Evolutionary conservation across 2,329 filamentous ascomycete species (phyloP).

Genomic region (Talaromyces piceae): DNA sequence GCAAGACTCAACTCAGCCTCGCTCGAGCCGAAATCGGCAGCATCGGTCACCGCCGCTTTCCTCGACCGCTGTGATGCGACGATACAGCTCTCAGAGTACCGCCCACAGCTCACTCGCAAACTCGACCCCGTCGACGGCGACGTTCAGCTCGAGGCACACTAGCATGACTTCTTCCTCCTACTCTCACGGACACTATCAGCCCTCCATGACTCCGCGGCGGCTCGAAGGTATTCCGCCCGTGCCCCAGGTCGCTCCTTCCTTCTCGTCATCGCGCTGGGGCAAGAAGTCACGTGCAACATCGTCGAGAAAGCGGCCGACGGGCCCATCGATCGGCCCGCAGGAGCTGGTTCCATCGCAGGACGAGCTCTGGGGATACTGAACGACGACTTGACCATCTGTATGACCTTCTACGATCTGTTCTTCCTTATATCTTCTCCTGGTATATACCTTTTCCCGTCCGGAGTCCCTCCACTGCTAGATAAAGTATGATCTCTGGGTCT

Average conservation of each 20-base stretch:
- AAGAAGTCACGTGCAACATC: conserved; percentile 6
- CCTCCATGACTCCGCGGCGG: conserved; percentile 13
- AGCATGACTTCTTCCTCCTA: conserved; percentile 24
- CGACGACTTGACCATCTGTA: not conserved
- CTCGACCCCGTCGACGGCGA: conserved; percentile 19
- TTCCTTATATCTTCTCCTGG: not conserved
- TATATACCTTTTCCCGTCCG: not conserved
- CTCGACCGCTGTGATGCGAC: conserved; percentile 32
- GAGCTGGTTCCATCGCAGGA: conserved; percentile 33
- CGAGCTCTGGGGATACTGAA: conserved; percentile 30
- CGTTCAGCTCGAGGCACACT: conserved; percentile 24
- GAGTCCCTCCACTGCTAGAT: too few relatives aligned
- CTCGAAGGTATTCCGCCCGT: conserved; percentile 1
- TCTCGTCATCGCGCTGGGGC: not conserved
- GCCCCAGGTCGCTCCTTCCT: not conserved
- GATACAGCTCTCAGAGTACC: conserved; percentile 25
- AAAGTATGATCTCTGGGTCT: too few relatives aligned
- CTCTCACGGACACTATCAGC: conserved; percentile 10
- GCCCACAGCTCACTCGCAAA: conserved; percentile 16
- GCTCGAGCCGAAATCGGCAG: conserved; percentile 13
- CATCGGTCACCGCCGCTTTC: conserved; percentile 30
- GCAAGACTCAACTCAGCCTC: conserved; percentile 1
- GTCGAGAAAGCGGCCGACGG: conserved; percentile 1
- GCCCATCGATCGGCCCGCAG: conserved; percentile 12
- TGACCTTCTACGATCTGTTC: not conserved